Base-by-base conservation (phyloP, 2,329 filamentous ascomycete genomes). In the Stagonosporopsis tanaceti region DNA sequence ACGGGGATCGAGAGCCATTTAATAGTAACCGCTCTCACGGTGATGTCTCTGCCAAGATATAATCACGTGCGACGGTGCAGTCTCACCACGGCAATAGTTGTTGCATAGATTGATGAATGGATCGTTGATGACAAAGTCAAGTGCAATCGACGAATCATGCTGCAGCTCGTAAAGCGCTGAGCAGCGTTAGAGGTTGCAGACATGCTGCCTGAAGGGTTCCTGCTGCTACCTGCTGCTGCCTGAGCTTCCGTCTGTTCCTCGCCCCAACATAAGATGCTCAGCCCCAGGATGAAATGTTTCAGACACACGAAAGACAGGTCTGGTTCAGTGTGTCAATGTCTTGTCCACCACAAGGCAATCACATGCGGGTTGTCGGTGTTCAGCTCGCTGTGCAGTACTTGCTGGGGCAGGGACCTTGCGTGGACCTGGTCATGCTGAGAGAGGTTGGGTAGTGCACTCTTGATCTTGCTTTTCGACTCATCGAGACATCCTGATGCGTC, bases 201-300 rank as follows among this genome's bases (percentile, higher is more conserved):
- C 20, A 50, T 39, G 59, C 32, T 65, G 62, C 66, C 67, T 72
- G 61, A 45, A 35, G 39, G 55, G 32, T 64, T 61, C 66, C 64
- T 65, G 50, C 41, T 40, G 62, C 50, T 74, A 67, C 70, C 71
- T 75, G 57, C 62, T 64, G 72, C 64, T 75, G 71, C 73, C 73
- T 75, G 61, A 57, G 45, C 8, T 37, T 59, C 48, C 50, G 34
- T 17, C 32, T 34, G 39, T 61, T 25, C 38, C 39, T 50, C 37
- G 41, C 22, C 37, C 27, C 14, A 30, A n/a, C 25, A 39, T 28
- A 50, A 53, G 44, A 28, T 39, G 50, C 54, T 48, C 20, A 28
- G 45, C 48, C 44, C 32, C 32, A 17, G 11, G 11, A 3, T 6
- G 15, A 28, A 30, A 27, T n/a, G 41, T 39, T 28, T 45, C 27